Base-by-base conservation (phyloP, 2,329 filamentous ascomycete genomes). In the Blastomyces parvus region DNA sequence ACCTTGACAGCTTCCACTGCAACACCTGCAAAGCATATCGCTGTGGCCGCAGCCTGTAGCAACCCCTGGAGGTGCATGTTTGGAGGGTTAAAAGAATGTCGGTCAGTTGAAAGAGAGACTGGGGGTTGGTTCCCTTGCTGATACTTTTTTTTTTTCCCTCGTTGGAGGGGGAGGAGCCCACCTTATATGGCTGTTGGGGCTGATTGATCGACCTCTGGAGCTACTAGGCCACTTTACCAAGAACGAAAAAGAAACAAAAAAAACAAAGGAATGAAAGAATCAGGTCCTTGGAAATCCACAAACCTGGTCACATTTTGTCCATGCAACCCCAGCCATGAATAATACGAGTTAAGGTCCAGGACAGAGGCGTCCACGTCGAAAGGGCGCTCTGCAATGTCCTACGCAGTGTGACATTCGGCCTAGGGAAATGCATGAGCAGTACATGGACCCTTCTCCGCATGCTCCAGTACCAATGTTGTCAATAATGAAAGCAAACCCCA, bases 1-100 rank as follows among this genome's bases (percentile, higher is more conserved):
- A 80, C 82, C 50, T 74, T 73, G 61, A 84, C 80, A 38, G 80
- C 50, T 11, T 62, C 50, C 27, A 57, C 60, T n/a, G 14, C 57
- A 46, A 27, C 25, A 8, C 57, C 22, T 40, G 46, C 33, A 17
- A 61, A 46, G 33, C 40, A 48, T 7, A 36, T 59, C 22, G 58
- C 58, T 59, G 58, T 48, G 58, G 42, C 58, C 42, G 30, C 58
- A 36, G 58, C 58, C 40, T 27, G 42, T n/a, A 59, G 30, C 25
- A 59, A 27, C 40, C 58, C 17, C 14, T 36, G 40, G 42, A 36
- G 40, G 58, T 50, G 42, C 58, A 59, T 59, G 25, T 33, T 36
- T 3, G 7, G 25, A 22, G n/a, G 19, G 25, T 36, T 48, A 27
- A 46, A 48, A 9, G 14, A 44, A 46, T 42, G n/a, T 30, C 48